These are phyloP conservation scores for Schwanniomyces etchellsii DNA, from an alignment of 1,139 yeast species.

Conservation along the genomic window DNA sequence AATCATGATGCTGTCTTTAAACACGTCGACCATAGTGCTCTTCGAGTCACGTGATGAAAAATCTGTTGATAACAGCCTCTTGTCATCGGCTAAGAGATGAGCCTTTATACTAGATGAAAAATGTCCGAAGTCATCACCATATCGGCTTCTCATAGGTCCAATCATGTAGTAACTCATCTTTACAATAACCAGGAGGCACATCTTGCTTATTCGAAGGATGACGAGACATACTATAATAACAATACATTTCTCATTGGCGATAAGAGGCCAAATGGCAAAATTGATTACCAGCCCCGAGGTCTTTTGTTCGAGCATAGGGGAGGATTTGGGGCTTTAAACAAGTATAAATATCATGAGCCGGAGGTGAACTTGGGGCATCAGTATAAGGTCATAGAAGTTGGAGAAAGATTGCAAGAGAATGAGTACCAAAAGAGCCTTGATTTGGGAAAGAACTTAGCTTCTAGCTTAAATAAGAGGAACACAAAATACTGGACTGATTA, in stretches of 20 bases:
- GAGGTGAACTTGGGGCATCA: conserved; percentile 7
- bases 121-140: conserved; percentile 73
- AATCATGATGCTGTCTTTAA: too few relatives aligned
- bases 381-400: conserved; percentile 12
- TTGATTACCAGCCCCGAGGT: conserved; percentile 75
- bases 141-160: conserved; percentile 67
- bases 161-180: conserved; percentile 71
- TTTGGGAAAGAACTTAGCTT: conserved; percentile 23
- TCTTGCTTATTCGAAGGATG: conserved; percentile 42
- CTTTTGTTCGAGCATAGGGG: conserved; percentile 69
- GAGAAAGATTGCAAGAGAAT: conserved; percentile 28
- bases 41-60: not conserved
- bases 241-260: conserved; percentile 22
- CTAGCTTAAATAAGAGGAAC: conserved; percentile 29
- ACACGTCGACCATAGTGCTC: conserved; percentile 1
- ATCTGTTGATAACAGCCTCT: too few relatives aligned
- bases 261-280: conserved; percentile 37
- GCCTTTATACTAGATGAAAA: too few relatives aligned
- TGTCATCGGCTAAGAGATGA: too few relatives aligned
- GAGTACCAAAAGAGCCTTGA: conserved; percentile 64
- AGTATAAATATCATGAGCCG: conserved; percentile 42
- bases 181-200: conserved; percentile 74
- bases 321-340: conserved; percentile 59
- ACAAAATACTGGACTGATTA: conserved; percentile 82
- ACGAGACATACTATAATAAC: conserved; percentile 23